Evolutionary conservation across 75 land plant genomes (phyloP).

Genomic region (Gnetum montanum): DNA sequence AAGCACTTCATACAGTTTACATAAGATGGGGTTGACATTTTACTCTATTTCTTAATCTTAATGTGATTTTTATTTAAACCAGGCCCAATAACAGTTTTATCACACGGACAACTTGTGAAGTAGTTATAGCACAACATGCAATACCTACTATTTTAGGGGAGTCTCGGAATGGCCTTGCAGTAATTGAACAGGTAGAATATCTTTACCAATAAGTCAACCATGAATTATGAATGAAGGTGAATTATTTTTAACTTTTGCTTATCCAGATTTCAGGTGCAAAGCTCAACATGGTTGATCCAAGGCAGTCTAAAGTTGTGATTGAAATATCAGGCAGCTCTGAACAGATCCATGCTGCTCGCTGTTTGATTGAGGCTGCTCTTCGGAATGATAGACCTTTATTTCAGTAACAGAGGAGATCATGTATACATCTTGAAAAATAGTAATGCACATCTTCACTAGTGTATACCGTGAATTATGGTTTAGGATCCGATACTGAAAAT

Average conservation of each 20-base stretch:
- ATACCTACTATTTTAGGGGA: conserved; percentile 34
- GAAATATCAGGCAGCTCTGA: conserved; percentile 83
- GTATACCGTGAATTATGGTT: too few species aligned
- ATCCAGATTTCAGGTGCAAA: conserved; percentile 77
- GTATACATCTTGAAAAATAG: too few species aligned
- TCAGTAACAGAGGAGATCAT: background rate
- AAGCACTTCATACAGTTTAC: too few species aligned
- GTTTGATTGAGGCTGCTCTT: conserved; percentile 65
- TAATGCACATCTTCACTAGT: too few species aligned
- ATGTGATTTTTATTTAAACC: too few species aligned
- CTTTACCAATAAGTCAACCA: background rate
- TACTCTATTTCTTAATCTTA: too few species aligned
- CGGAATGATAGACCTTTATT: conserved; percentile 41
- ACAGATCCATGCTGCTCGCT: conserved; percentile 74
- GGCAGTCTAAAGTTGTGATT: conserved; percentile 36
- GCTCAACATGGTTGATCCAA: conserved; percentile 41
- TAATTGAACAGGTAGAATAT: conserved; percentile 54
- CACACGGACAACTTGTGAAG: conserved; percentile 65
- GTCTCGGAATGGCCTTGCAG: conserved; percentile 51
- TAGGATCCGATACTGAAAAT: too few species aligned
- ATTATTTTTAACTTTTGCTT: background rate
- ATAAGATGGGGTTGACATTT: too few species aligned
- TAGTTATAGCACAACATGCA: conserved; percentile 53
- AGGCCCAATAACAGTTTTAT: conserved; percentile 17
- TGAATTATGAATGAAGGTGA: background rate